These are phyloP conservation scores for Sugiyamaella americana DNA, from an alignment of 805 yeast species.

Conservation along the genomic window DNA sequence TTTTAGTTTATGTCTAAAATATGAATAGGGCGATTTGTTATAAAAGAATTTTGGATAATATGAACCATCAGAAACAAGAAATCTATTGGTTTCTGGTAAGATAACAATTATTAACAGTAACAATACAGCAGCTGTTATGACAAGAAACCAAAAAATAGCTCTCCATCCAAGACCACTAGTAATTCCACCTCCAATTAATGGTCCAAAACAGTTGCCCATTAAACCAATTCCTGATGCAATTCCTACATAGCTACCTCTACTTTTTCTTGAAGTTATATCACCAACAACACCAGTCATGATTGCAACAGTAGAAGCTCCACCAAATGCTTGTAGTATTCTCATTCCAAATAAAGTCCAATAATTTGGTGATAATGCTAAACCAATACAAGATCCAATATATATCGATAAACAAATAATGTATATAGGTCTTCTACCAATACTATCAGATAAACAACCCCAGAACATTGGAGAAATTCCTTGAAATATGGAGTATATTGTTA, in stretches of 20 bases:
- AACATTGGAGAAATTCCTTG: conserved; percentile 75
- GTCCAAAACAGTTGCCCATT: conserved; percentile 73
- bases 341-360: conserved; percentile 60
- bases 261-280: conserved; percentile 58
- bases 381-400: conserved; percentile 58
- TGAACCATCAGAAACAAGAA: conserved; percentile 70
- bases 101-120: conserved; percentile 32
- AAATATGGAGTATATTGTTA: conserved; percentile 66
- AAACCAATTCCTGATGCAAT: conserved; percentile 57
- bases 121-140: conserved; percentile 52
- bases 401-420: conserved; percentile 48
- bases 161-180: conserved; percentile 57
- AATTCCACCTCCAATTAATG: conserved; percentile 54
- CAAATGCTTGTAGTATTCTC: conserved; percentile 68
- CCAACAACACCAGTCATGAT: conserved; percentile 66
- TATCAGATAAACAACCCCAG: conserved; percentile 66
- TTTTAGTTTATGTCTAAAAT: conserved; percentile 12
- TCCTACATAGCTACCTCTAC: conserved; percentile 69
- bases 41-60: conserved; percentile 39
- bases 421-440: conserved; percentile 66
- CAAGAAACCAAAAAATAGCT: conserved; percentile 57
- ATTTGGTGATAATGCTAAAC: conserved; percentile 51
- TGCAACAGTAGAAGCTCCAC: conserved; percentile 70
- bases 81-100: conserved; percentile 72
- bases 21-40: conserved; percentile 24